Conservation (phyloP, 169 alveolate species). For the Babesia bigemina region DNA sequence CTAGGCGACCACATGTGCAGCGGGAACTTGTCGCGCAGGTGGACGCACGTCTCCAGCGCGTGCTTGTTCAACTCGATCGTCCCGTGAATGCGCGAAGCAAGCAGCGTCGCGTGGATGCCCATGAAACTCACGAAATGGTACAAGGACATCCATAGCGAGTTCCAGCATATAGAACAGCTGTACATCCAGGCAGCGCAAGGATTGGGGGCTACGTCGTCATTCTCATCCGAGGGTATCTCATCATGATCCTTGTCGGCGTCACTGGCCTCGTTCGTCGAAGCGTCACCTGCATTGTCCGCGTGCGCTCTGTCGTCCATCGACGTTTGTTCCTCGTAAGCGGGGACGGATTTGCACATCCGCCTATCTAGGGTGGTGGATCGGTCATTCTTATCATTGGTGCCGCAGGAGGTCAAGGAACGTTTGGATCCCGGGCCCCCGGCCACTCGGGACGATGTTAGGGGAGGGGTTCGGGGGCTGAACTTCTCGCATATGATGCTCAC, state of each 20-base stretch:
- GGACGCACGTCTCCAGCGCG: conserved; percentile 67
- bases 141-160: conserved; percentile 63
- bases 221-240: not conserved
- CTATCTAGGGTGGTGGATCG: not conserved
- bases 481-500: conserved; percentile 6
- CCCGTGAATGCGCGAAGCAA: conserved; percentile 67
- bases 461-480: not conserved
- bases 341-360: not conserved
- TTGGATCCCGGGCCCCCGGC: not conserved
- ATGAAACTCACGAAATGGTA: conserved; percentile 55
- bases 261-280: not conserved
- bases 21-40: conserved; percentile 57
- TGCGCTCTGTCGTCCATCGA: not conserved
- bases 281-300: not conserved
- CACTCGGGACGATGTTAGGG: not conserved
- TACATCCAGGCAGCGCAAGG: not conserved
- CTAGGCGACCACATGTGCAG: conserved; percentile 51
- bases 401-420: not conserved
- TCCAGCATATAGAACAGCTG: conserved; percentile 48
- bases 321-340: not conserved
- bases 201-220: not conserved
- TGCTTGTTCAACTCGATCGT: conserved; percentile 48
- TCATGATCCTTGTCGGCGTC: not conserved
- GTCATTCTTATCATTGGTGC: not conserved
- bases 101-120: conserved; percentile 66